Base-by-base conservation (phyloP, 2,329 filamentous ascomycete genomes). In the Sordariomycetes sp. region DNA sequence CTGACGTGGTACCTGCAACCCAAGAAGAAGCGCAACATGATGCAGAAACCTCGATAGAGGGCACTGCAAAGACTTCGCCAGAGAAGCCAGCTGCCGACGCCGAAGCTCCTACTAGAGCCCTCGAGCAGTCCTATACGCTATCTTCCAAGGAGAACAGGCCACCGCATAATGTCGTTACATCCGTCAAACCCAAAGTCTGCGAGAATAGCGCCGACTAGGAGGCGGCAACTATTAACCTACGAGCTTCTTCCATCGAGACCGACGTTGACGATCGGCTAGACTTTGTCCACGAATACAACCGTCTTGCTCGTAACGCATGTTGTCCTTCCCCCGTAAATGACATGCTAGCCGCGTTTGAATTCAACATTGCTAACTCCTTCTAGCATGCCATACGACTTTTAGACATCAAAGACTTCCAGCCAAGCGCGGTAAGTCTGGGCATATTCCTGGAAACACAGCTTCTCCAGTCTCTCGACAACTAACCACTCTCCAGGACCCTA, bases 271-370 rank as follows among this genome's bases (percentile, higher is more conserved):
- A 78, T 56, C 72, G 79, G 34, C 65, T 68, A 1, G 63, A 68
- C 2, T 81, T 80, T 64, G 65, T 84, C 6, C 63, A 75, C 8
- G 78, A 84, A 62, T 86, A 84, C 66, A 86, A 86, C 64, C 70
- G 74, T 4, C 65, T 85, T 5, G 82, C 83, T 2, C 75, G 72
- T 58, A 80, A 80, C 4, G 51, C 34, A 32, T 52, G 28, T 12
- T 12, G 12, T 25, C 20, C 34, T 32, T 20, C 15, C 52, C 8
- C 10, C 2, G 32, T 20, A 32, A 5, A 25, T 17, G 5, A 12
- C 2, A 28, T 15, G 15, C 28, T 24, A 15, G 10, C 1, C 12
- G 52, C 10, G 13, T 10, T 17, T 53, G 28, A 2, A 34, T 36
- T n/a, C 24, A 10, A 17, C n/a, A 5, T 4, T 13, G 51, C 51